These are phyloP conservation scores for Auriscalpium microsporum DNA, from an alignment of 768 basidiomycete species.

Conservation along the genomic window DNA sequence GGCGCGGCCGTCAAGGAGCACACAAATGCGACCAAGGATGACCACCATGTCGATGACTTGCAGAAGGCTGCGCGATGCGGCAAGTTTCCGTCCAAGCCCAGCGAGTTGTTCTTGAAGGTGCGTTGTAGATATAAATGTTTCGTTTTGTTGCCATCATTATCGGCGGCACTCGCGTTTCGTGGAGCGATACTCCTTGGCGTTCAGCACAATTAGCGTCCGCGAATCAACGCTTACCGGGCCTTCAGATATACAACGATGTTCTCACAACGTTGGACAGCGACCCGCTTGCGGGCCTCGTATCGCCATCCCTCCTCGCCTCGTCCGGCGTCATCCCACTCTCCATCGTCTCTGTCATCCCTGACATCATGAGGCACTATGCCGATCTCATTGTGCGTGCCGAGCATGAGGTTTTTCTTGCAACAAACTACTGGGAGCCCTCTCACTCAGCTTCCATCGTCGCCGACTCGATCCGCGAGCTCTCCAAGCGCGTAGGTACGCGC, in stretches of 20 bases:
- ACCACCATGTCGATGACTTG: constrained; percentile 24
- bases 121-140: constrained; percentile 8
- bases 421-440: constrained; percentile 53
- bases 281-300: constrained; percentile 47
- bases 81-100: constrained; percentile 43
- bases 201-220: too few relatives aligned
- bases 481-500: constrained; percentile 35
- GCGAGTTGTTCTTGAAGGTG: constrained; percentile 55
- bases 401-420: constrained; percentile 58
- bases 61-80: constrained; percentile 41
- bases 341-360: constrained; percentile 58
- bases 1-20: neutral
- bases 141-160: neutral
- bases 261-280: constrained; percentile 47
- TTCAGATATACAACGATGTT: constrained; percentile 55
- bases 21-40: neutral
- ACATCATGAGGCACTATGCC: constrained; percentile 65
- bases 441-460: constrained; percentile 43
- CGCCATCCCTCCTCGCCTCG: constrained; percentile 54
- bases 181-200: too few relatives aligned
- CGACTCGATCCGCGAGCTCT: constrained; percentile 28
- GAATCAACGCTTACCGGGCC: too few relatives aligned
- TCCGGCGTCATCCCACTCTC: constrained; percentile 55
- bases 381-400: constrained; percentile 53
- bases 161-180: too few relatives aligned